Percentiles rank a stretch among this genome's conserved stretches.
These are phyloP conservation scores for Russula griseocarnosa DNA, from an alignment of 768 basidiomycete species.

Conservation along the genomic window DNA sequence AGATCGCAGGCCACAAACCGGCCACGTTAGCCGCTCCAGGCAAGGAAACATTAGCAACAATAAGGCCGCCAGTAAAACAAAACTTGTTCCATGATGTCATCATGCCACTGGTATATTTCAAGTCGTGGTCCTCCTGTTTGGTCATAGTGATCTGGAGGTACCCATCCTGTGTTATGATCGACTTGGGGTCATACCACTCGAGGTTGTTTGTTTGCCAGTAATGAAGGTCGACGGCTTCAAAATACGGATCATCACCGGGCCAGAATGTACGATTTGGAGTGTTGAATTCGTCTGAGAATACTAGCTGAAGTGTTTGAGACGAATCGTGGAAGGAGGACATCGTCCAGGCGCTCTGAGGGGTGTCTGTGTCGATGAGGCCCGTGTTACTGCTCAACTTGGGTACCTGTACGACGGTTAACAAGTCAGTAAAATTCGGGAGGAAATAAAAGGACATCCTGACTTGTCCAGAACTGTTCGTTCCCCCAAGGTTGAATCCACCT, in stretches of 20 bases:
- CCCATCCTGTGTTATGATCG: constrained; percentile 44
- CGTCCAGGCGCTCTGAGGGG: constrained; percentile 52
- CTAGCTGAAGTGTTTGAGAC: constrained; percentile 56
- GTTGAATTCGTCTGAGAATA: constrained; percentile 91
- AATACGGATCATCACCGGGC: constrained; percentile 63
- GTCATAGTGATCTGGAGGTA: constrained; percentile 50
- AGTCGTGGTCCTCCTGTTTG: constrained; percentile 58
- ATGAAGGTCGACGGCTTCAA: constrained; percentile 46
- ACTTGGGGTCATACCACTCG: constrained; percentile 85
- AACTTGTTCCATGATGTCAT: constrained; percentile 70
- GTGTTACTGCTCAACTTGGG: constrained; percentile 45
- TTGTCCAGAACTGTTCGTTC: constrained; percentile 48
- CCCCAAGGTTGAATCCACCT: constrained; percentile 46
- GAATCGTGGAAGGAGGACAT: constrained; percentile 59
- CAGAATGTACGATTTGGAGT: constrained; percentile 75
- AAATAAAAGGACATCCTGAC: constrained; percentile 21
- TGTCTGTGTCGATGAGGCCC: constrained; percentile 56
- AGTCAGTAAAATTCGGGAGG: neutral
- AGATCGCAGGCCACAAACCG: constrained; percentile 75
- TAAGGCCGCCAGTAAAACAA: constrained; percentile 86
- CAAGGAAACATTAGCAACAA: constrained; percentile 63
- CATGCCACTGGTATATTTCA: constrained; percentile 46
- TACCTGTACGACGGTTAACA: constrained; percentile 40
- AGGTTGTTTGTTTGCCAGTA: constrained; percentile 49
- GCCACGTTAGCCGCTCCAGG: constrained; percentile 62